Percentiles rank a stretch among this genome's conserved stretches.
phyloP scores from a whole-genome alignment of 345 rosid species.

The Abelmoschus esculentus region DNA sequence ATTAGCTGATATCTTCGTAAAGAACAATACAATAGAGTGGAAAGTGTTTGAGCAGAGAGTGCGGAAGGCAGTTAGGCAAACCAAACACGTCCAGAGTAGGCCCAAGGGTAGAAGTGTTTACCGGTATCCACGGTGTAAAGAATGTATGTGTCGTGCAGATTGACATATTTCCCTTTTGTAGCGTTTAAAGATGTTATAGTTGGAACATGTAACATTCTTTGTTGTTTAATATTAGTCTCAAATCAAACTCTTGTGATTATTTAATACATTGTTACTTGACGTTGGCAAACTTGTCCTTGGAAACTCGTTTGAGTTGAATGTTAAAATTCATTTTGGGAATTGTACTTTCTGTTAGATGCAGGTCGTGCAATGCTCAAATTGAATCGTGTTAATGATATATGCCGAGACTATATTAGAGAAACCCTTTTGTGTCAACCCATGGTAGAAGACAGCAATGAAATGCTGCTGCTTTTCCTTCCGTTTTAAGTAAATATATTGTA shows the following conservation, averaged over 20 bases:
- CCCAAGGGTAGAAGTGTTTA: constrained; percentile 82
- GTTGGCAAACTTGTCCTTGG: neutral
- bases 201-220: neutral
- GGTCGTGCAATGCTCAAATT: neutral
- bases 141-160: constrained; percentile 63
- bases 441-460: no score
- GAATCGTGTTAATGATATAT: neutral
- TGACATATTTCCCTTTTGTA: neutral
- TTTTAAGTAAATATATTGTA: no score
- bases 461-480: no score
- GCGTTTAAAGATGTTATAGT: neutral
- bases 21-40: constrained; percentile 80
- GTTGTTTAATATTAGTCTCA: neutral
- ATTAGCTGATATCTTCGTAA: constrained; percentile 56
- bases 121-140: constrained; percentile 75
- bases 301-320: neutral
- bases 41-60: constrained; percentile 82
- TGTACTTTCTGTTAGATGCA: neutral
- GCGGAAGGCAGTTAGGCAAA: constrained; percentile 88
- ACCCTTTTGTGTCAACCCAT: neutral
- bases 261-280: neutral
- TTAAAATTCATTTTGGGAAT: neutral
- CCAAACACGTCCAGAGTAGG: constrained; percentile 69
- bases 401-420: neutral
- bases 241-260: neutral